phyloP scores from a whole-genome alignment of 2,329 filamentous ascomycete genomes.

The Neofusicoccum kwambonambiense region DNA sequence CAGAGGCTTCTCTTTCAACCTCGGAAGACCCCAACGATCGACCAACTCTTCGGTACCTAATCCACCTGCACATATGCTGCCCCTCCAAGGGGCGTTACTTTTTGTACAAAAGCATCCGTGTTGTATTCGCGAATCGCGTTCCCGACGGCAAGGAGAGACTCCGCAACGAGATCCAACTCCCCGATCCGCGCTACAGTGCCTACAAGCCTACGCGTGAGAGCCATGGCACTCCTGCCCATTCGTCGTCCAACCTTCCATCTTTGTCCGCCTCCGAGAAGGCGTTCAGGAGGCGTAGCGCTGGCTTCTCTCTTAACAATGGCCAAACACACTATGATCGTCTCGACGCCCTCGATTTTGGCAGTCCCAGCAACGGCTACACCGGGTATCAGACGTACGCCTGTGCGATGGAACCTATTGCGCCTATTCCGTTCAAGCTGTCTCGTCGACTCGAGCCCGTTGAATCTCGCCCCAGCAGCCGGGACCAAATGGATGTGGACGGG shows the following conservation, averaged over 20 bases:
- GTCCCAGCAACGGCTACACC: neutral
- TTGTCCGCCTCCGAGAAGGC: slow-evolving; percentile 27
- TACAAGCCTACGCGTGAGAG: slow-evolving; percentile 67
- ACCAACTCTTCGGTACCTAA: slow-evolving; percentile 80
- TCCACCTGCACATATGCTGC: slow-evolving; percentile 91
- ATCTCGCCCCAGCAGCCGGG: slow-evolving; percentile 29
- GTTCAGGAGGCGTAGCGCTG: slow-evolving; percentile 33
- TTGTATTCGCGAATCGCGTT: slow-evolving; percentile 95
- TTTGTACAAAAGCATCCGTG: slow-evolving; percentile 85
- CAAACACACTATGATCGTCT: slow-evolving; percentile 28
- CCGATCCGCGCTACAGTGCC: slow-evolving; percentile 79
- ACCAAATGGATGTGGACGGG: slow-evolving; percentile 23
- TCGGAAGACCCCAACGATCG: slow-evolving; percentile 56
- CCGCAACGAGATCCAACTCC: slow-evolving; percentile 82
- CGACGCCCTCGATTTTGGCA: slow-evolving; percentile 15
- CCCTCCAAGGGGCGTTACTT: slow-evolving; percentile 81
- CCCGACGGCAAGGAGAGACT: slow-evolving; percentile 94
- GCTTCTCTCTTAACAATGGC: slow-evolving; percentile 33
- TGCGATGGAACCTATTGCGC: slow-evolving; percentile 21
- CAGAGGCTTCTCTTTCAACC: slow-evolving; percentile 52
- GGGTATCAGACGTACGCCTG: neutral
- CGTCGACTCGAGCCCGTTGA: slow-evolving; percentile 25
- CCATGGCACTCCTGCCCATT: slow-evolving; percentile 25
- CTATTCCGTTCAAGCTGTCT: slow-evolving; percentile 26
- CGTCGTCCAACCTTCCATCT: slow-evolving; percentile 18